Evolutionary conservation across 352 stramenopile genomes (phyloP).

Genomic region (Phytophthora ramorum): DNA sequence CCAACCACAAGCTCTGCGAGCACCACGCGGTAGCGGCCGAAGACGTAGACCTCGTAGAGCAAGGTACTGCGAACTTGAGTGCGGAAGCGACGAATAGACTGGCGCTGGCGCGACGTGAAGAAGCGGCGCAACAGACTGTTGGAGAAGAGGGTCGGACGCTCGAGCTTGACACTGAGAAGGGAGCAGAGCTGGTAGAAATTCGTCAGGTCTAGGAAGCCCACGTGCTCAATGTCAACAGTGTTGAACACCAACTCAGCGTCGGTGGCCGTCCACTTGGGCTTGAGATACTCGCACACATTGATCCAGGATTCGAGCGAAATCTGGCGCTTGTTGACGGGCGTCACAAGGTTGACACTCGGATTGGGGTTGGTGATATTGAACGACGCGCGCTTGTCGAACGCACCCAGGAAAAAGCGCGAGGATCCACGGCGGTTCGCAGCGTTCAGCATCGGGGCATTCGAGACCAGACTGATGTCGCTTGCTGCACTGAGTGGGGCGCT

Average conservation of each 20-base stretch:
- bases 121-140: constrained; percentile 53
- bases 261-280: constrained; percentile 76
- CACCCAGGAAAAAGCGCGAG: constrained; percentile 63
- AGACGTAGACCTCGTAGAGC: constrained; percentile 67
- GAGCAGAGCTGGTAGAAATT: constrained; percentile 86
- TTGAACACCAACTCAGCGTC: constrained; percentile 84
- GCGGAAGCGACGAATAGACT: constrained; percentile 63
- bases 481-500: constrained; percentile 23
- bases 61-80: constrained; percentile 58
- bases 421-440: constrained; percentile 57
- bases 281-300: constrained; percentile 71
- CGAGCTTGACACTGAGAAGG: constrained; percentile 74
- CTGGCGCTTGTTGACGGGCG: constrained; percentile 52
- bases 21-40: constrained; percentile 73
- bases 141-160: constrained; percentile 54
- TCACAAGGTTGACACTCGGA: constrained; percentile 39
- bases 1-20: constrained; percentile 78
- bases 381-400: constrained; percentile 47
- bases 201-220: constrained; percentile 64
- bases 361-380: constrained; percentile 46
- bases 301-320: constrained; percentile 83
- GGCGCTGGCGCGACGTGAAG: constrained; percentile 51
- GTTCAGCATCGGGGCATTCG: constrained; percentile 42
- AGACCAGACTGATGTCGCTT: constrained; percentile 35
- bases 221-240: constrained; percentile 73